Conservation (phyloP, 2,329 filamentous ascomycete genomes). For the Cordyceps pruinosa region DNA sequence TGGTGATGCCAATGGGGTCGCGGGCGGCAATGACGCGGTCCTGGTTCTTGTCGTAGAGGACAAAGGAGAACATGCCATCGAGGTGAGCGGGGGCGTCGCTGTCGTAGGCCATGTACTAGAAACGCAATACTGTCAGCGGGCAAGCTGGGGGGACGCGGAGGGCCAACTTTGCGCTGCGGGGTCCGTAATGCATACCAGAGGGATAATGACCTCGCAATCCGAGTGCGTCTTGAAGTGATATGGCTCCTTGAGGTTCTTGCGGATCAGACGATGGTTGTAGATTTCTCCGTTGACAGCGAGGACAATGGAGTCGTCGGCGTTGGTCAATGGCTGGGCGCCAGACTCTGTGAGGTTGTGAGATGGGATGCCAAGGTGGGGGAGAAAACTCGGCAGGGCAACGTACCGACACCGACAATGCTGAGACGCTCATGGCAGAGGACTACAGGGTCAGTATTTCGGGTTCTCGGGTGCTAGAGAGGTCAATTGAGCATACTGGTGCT, state of each 20-base stretch:
- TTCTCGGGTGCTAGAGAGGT: background rate
- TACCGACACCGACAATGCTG: slow-evolving; percentile 94
- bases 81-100: slow-evolving; percentile 87
- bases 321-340: slow-evolving; percentile 91
- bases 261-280: slow-evolving; percentile 95
- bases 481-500: slow-evolving; percentile 67
- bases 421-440: slow-evolving; percentile 96
- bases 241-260: slow-evolving; percentile 73
- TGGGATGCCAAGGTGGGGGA: slow-evolving; percentile 4
- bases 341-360: slow-evolving; percentile 55
- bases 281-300: slow-evolving; percentile 99
- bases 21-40: slow-evolving; percentile 89
- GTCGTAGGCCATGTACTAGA: slow-evolving; percentile 82
- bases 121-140: background rate
- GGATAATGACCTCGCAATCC: slow-evolving; percentile 98
- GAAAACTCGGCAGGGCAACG: slow-evolving; percentile 27
- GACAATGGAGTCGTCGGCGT: slow-evolving; percentile 78
- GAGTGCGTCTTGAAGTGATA: slow-evolving; percentile 99
- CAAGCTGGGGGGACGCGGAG: background rate
- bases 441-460: slow-evolving; percentile 33
- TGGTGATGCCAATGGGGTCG: slow-evolving; percentile 95
- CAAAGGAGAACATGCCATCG: slow-evolving; percentile 99
- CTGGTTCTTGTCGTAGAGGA: slow-evolving; percentile 91
- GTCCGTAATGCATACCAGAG: slow-evolving; percentile 57
- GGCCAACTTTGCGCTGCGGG: background rate